A percentile compares a stretch with the other conserved stretches of the same genome.
Conservation (phyloP, 108 stramenopile species). For the Cyclotella atomus region DNA sequence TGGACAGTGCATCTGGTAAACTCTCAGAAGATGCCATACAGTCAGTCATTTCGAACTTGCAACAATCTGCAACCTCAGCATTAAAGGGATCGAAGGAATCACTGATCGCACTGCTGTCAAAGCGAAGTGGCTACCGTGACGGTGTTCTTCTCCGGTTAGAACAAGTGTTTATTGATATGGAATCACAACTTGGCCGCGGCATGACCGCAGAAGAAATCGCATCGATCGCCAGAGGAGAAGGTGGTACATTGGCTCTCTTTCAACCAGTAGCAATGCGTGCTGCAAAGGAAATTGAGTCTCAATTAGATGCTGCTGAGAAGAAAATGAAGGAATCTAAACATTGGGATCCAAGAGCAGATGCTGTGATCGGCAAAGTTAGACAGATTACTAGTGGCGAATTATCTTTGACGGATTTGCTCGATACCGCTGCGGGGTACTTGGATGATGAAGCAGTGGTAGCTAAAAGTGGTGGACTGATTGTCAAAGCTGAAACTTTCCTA, state of each 20-base stretch:
- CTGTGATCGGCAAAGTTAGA: slow-evolving; percentile 69
- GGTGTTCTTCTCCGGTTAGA: slow-evolving; percentile 77
- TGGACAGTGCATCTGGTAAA: slow-evolving; percentile 9
- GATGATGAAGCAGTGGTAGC: slow-evolving; percentile 85
- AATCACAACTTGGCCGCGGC: slow-evolving; percentile 72
- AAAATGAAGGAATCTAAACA: slow-evolving; percentile 54
- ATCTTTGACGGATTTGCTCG: slow-evolving; percentile 66
- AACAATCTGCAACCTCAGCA: slow-evolving; percentile 56
- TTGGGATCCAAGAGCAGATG: slow-evolving; percentile 52
- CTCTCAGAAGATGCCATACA: slow-evolving; percentile 54
- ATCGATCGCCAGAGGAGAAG: slow-evolving; percentile 75
- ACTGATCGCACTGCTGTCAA: slow-evolving; percentile 76
- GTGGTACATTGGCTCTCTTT: slow-evolving; percentile 82
- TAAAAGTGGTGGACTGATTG: slow-evolving; percentile 71
- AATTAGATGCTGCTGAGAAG: slow-evolving; percentile 79
- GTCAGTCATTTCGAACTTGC: slow-evolving; percentile 60
- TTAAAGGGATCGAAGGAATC: slow-evolving; percentile 83
- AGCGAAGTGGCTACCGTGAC: slow-evolving; percentile 72
- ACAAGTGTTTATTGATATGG: slow-evolving; percentile 71
- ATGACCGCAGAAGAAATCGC: slow-evolving; percentile 80
- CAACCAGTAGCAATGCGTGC: slow-evolving; percentile 84
- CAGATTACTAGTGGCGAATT: slow-evolving; percentile 81
- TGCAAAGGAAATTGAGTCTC: slow-evolving; percentile 82
- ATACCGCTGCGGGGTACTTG: slow-evolving; percentile 75
- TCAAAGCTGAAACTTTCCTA: slow-evolving; percentile 73